Base-by-base conservation (phyloP, 257 asterid genomes). In the Osmanthus fragrans region DNA sequence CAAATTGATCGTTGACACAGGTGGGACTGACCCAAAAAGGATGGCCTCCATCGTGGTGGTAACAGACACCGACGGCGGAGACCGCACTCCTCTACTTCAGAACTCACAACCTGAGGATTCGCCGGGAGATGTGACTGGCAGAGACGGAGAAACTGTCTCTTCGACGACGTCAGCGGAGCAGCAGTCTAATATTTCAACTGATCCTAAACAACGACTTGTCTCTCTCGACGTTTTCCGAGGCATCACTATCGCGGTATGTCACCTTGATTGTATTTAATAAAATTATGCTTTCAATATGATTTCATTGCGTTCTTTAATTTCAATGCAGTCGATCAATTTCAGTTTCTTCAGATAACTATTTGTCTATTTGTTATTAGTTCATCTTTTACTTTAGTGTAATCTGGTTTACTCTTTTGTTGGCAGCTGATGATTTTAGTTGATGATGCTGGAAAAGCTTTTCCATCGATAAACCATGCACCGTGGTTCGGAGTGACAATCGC, bases 201-300 rank as follows among this genome's bases (percentile, higher is more conserved):
- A 80, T 77, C 79, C 87, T 34, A 92, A 85, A 71, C 93, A 89
- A 34, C 97, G 97, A 34, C 89, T 92, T 56, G 87, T 84, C 29
- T 94, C 97, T 71, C 95, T 94, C 63, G 99, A 94, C 82, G 97
- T 92, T 74, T 89, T 94, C 89, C 90, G 99, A 65, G 99, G 99
- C 80, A 85, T 94, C 82, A 91, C 97, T 54, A 92, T 94, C 49
- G 96, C 96, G 56, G 99, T 92, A 88, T 29, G 87, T 64, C 66
- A 63, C 71, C 82, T 72, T 19, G 39, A 25, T 64, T 19, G 34
- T 40, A 25, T 71, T 33, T 6, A 67, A 51, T 12, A 33, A 15
- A 39, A 25, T 64, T 42, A 66, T 30, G 81, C 70, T 63, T 13
- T 47, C 56, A 47, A 47, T 21, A 58, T 9, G 30, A 58, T 7